Evolutionary conservation across 495 filamentous ascomycete species (phyloP), one percentile per base, ranked within the genome.

Genomic region (Aspergillus asperescens): DNA sequence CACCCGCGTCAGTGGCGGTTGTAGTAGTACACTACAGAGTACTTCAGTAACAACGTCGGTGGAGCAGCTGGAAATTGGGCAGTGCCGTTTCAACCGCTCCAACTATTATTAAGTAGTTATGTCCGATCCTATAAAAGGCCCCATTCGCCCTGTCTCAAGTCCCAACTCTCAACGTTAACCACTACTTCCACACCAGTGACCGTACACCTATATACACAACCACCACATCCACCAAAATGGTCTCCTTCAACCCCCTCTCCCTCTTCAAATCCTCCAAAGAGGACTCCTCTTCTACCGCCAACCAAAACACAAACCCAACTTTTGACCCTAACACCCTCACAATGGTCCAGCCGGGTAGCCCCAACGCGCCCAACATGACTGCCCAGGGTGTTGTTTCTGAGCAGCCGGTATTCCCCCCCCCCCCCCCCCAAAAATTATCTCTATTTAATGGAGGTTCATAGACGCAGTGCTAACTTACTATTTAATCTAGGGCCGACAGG

Each of bases 211-310:
- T 3, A 32, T 10, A 12, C 29, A 18, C 37, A 7, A 19, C 9
- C 24, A 45, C 19, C n/a, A 3, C 24, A 44, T 27, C 40, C 9
- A 46, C 5, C 57, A 71, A 54, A 59, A 73, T 75, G 72, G 43
- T 46, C 43, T 32, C 20, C 18, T 72, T 70, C 62, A 49, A 55
- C 59, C 61, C 65, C 47, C 56, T 73, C 64, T 60, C 65, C 58
- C 60, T 66, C 50, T 62, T 73, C 65, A 66, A 68, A 52, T 69
- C 67, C 52, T 62, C 62, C 44, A 67, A 73, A 59, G 52, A 67
- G 52, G 55, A 70, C 24, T 29, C n/a, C 50, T 15, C 60, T 23
- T 34, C 59, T 27, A 43, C 52, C 23, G n/a, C 27, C 32, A 8
- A 8, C 19, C 44, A 57, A 32, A 39, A 51, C 8, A 28, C 55